phyloP scores from a whole-genome alignment of 768 basidiomycete genomes.

The Xerocomellus amylosporus region DNA sequence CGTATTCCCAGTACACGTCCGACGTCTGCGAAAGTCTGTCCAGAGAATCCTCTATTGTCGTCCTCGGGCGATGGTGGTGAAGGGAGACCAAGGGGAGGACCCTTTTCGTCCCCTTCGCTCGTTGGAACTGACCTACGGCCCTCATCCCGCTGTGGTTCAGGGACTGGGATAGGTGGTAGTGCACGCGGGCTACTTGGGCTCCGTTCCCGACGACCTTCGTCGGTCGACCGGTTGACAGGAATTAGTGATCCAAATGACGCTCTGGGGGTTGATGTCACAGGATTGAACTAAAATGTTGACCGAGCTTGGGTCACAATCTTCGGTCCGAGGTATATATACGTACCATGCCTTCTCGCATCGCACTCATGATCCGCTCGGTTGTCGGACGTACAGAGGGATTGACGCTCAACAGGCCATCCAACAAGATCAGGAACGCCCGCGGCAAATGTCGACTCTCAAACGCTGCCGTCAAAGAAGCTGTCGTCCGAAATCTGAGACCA shows the following conservation, averaged over 20 bases:
- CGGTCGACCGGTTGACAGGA: conserved; percentile 19
- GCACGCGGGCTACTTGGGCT: conserved; percentile 12
- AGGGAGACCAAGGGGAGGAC: conserved; percentile 15
- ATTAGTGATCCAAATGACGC: conserved; percentile 21
- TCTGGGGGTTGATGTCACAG: conserved; percentile 8
- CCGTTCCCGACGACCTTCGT: conserved; percentile 10
- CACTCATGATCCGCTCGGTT: conserved; percentile 66
- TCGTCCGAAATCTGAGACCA: conserved; percentile 50
- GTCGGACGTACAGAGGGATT: conserved; percentile 61
- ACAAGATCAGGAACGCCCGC: conserved; percentile 61
- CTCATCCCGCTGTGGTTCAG: conserved; percentile 6
- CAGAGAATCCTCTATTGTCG: not conserved
- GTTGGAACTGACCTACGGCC: not conserved
- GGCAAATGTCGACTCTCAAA: conserved; percentile 77
- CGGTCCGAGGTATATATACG: conserved; percentile 22
- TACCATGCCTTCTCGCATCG: conserved; percentile 71
- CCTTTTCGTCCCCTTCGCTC: conserved; percentile 11
- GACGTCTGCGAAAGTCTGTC: not conserved
- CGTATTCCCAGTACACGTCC: conserved; percentile 6
- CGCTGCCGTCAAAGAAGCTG: conserved; percentile 44
- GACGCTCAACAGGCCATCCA: conserved; percentile 69
- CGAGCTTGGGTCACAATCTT: not conserved
- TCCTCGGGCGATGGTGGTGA: conserved; percentile 4
- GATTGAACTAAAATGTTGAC: conserved; percentile 29
- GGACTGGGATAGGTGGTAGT: conserved; percentile 14